A percentile compares a stretch with the other conserved stretches of the same genome.
Conservation (phyloP, 441 rosid species). For the Eutrema salsugineum region DNA sequence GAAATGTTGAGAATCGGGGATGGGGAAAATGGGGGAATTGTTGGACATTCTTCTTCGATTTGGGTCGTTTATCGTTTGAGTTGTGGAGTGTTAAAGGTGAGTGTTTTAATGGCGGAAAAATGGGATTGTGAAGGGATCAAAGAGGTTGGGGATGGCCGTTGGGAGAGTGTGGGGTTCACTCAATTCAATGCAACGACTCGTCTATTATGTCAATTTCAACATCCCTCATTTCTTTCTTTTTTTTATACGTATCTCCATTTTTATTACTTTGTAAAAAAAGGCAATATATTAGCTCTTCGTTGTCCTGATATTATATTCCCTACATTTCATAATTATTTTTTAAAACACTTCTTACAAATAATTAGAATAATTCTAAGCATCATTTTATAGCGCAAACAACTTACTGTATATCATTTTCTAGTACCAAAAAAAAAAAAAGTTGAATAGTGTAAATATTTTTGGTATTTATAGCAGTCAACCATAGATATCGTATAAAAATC, state of each 20-base stretch:
- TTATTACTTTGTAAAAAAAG: neutral
- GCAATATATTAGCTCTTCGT: neutral
- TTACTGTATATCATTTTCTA: too few species aligned
- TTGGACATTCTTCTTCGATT: slow-evolving; percentile 41
- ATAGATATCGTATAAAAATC: too few species aligned
- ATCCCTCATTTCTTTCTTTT: neutral
- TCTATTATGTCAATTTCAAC: slow-evolving; percentile 17
- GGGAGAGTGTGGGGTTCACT: slow-evolving; percentile 22
- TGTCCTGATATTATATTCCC: neutral
- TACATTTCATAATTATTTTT: neutral
- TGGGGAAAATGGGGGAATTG: slow-evolving; percentile 61
- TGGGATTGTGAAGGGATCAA: neutral
- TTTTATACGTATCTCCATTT: neutral
- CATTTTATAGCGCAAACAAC: neutral
- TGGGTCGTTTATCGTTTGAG: neutral
- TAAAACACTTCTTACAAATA: too few species aligned
- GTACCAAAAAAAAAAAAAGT: too few species aligned
- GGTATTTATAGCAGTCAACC: too few species aligned
- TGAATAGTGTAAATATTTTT: too few species aligned
- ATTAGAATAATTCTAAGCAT: neutral
- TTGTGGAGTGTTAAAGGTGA: neutral
- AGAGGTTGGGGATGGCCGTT: slow-evolving; percentile 25
- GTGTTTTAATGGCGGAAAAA: slow-evolving; percentile 1
- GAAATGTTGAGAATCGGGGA: slow-evolving; percentile 63
- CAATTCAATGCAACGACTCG: slow-evolving; percentile 15